Percentiles rank a stretch among this genome's conserved stretches.
Conservation (phyloP, 169 alveolate species). For the Toxoplasma gondii region DNA sequence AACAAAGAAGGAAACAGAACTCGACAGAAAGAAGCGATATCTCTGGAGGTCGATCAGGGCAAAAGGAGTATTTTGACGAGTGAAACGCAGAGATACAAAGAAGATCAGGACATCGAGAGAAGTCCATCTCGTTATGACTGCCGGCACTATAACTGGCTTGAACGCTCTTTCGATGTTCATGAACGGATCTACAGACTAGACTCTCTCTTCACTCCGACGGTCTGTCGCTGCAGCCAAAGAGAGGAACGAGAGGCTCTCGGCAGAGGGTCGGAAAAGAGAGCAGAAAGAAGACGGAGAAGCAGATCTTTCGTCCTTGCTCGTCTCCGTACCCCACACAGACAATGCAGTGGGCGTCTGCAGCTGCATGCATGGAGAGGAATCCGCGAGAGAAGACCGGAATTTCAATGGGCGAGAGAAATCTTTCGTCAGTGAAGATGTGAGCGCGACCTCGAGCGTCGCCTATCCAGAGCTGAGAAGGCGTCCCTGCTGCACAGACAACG, state of each 20-base stretch:
- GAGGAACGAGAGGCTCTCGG: not conserved
- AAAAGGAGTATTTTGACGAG: too few relatives aligned
- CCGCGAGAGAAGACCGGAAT: slow-evolving; percentile 40
- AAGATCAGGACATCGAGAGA: too few relatives aligned
- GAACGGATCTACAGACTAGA: too few relatives aligned
- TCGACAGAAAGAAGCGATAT: too few relatives aligned
- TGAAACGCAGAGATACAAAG: too few relatives aligned
- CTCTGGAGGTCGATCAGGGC: too few relatives aligned
- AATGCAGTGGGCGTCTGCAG: slow-evolving; percentile 39
- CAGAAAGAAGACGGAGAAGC: not conserved
- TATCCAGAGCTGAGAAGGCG: slow-evolving; percentile 50
- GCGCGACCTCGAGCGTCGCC: slow-evolving; percentile 53
- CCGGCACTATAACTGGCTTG: too few relatives aligned
- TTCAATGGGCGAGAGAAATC: slow-evolving; percentile 41
- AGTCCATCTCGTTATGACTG: too few relatives aligned
- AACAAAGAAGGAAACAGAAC: too few relatives aligned
- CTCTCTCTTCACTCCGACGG: too few relatives aligned
- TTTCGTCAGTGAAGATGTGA: slow-evolving; percentile 29
- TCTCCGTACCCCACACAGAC: slow-evolving; percentile 55
- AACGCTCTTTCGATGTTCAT: too few relatives aligned
- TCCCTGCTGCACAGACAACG: slow-evolving; percentile 57
- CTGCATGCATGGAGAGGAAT: slow-evolving; percentile 59
- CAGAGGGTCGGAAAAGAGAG: not conserved
- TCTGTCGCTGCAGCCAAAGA: too few relatives aligned
- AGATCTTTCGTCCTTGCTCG: not conserved